Percentiles rank a stretch among this genome's conserved stretches.
These are phyloP conservation scores for Coniophora puteana DNA, from an alignment of 1,284 basidiomycete species.

Conservation along the genomic window DNA sequence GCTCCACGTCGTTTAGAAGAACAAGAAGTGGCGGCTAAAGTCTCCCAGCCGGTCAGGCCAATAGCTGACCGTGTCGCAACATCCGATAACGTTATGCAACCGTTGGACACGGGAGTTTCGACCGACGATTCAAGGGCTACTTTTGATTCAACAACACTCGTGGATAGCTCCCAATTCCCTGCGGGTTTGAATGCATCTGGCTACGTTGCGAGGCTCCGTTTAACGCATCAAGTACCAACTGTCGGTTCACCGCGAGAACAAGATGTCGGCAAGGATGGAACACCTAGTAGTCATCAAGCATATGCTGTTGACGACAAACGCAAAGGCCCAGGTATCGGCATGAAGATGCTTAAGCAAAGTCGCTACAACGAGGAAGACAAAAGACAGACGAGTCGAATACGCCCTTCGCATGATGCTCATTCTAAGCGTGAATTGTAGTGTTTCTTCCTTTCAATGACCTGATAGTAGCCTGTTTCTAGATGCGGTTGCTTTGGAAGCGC, in stretches of 20 bases:
- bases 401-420: constrained; percentile 1
- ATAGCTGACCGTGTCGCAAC: constrained; percentile 9
- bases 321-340: no score
- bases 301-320: constrained; percentile 7
- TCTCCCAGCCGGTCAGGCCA: not conserved
- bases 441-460: not conserved
- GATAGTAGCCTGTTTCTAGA: constrained; percentile 1
- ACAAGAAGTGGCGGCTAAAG: not conserved
- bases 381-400: constrained; percentile 3
- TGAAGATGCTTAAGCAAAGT: constrained; percentile 11
- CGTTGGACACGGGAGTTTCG: no score
- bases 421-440: constrained; percentile 6
- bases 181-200: not conserved
- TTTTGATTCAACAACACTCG: constrained; percentile 21
- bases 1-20: not conserved
- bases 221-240: not conserved
- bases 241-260: not conserved
- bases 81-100: no score
- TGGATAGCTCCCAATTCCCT: constrained; percentile 4
- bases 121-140: constrained; percentile 23
- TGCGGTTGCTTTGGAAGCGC: not conserved
- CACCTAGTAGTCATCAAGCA: constrained; percentile 1
- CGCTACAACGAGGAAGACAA: not conserved
- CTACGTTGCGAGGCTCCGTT: constrained; percentile 10
- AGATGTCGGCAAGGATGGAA: not conserved